Evolutionary conservation across 2,329 filamentous ascomycete genomes (phyloP), one percentile per base, ranked within the genome.

Genomic region (Tympanopsis confertula): DNA sequence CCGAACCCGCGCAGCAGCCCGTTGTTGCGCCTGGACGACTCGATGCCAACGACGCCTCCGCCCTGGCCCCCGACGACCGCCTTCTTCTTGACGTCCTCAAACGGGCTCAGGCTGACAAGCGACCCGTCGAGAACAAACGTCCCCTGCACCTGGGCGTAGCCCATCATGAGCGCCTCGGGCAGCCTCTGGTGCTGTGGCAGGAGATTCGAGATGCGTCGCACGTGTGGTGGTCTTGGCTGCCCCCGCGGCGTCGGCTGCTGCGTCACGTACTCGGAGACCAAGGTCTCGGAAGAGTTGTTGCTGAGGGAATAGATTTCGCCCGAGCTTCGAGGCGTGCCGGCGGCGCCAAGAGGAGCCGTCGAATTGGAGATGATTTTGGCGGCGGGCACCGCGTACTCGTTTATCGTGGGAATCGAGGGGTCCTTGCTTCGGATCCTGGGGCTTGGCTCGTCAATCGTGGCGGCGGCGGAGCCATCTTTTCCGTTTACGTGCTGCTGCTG

Each of bases 31-130:
- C 86, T 91, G 2, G 62, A 59, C 13, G 74, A 71, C 45, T 93
- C 85, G 7, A 94, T 64, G 10, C 86, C 86, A 36, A 94, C 78
- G 2, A 94, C 86, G 22, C 87, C 86, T 32, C 86, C 86, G 24
- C 85, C 86, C 50, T 94, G 86, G 1, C 83, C 84, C 36, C 86
- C 86, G 4, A 94, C 75, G 5, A 94, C 86, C 2, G 85, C 88
- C 60, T 94, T 95, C 41, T 88, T 75, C 57, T 98, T 98, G 28
- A 96, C 88, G 50, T 93, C 86, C 53, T 98, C 91, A 50, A 98
- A 98, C 0, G 85, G 85, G 0, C 78, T 78, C 28, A 93, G 78
- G 49, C 93, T 89, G 42, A 98, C 78, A 17, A 98, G 64, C 2
- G 91, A 94, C 1, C 87, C 87, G 52, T 98, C 91, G 5, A 98